Evolutionary conservation across 2,329 filamentous ascomycete species (phyloP), one percentile per base, ranked within the genome.

Genomic region (Venturia oleaginea): DNA sequence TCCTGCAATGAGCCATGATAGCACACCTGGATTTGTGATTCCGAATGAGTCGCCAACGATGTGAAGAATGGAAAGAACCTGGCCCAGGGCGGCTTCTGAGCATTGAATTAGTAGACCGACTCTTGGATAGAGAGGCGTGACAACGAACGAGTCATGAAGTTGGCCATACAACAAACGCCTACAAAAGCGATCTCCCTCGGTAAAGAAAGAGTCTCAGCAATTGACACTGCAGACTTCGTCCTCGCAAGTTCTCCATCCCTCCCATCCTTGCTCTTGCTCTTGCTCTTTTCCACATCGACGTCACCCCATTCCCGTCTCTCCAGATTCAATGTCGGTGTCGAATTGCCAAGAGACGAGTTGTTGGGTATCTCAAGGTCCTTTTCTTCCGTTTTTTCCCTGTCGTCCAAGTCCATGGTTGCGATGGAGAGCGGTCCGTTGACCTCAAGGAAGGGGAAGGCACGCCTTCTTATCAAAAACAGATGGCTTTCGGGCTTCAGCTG

Each of bases 1-100:
- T 13, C 76, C 77, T 15, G 80, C 79, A 61, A 79, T 74, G 37
- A 80, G 72, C 81, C 80, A 83, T 27, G 75, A 72, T n/a, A 79
- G 72, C n/a, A 77, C 72, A 34, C 75, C 77, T 4, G 76, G 70
- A 62, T 71, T 70, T 2, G 72, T 73, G 37, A 75, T 74, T 38
- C 72, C 72, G 43, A 80, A 76, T 42, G 74, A 75, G 10, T 71
- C 64, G 19, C 75, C 78, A 68, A 81, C 79, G 64, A 77, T 73
- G 57, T 76, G 74, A 30, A 80, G 67, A n/a, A 76, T 75, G 17
- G 71, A 73, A n/a, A 77, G 68, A 24, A 71, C 71, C 59, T 73
- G 72, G 10, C 72, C 70, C 30, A 79, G 68, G 27, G 71, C 74
- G 1, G 71, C 72, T 68, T 78, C 71, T 19, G 70, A 17, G 27